A percentile compares a stretch with the other conserved stretches of the same genome.
Conservation (phyloP, 768 basidiomycete genomes). For the Rhizopogon vinicolor region DNA sequence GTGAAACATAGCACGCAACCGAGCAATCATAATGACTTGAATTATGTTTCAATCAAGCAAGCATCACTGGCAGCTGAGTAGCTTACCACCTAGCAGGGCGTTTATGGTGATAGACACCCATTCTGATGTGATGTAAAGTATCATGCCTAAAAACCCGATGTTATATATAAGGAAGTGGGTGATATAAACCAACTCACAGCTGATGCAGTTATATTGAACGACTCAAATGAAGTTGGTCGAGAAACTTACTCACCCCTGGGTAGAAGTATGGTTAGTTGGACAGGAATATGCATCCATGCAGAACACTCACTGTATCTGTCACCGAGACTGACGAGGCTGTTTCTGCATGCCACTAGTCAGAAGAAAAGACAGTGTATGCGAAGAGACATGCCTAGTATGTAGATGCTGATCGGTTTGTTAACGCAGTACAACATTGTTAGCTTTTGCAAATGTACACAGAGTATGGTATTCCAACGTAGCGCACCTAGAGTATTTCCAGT, state of each 20-base stretch:
- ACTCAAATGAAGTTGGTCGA: background rate
- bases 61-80: too few relatives aligned
- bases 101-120: too few relatives aligned
- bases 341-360: background rate
- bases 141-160: slow-evolving; percentile 26
- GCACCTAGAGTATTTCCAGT: background rate
- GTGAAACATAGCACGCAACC: too few relatives aligned
- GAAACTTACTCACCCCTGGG: background rate
- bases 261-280: background rate
- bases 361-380: background rate
- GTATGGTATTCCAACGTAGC: background rate
- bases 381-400: background rate
- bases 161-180: too few relatives aligned
- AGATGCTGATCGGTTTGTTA: background rate
- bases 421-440: background rate
- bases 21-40: too few relatives aligned
- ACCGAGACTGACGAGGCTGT: background rate
- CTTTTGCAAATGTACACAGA: background rate
- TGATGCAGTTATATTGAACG: background rate
- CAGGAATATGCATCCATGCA: background rate
- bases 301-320: background rate
- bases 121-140: too few relatives aligned
- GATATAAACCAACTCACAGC: background rate
- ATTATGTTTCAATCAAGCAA: too few relatives aligned
- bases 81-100: too few relatives aligned